These are phyloP conservation scores for Penicillium ochrochloron DNA, from an alignment of 495 filamentous ascomycete genomes.

Conservation along the genomic window DNA sequence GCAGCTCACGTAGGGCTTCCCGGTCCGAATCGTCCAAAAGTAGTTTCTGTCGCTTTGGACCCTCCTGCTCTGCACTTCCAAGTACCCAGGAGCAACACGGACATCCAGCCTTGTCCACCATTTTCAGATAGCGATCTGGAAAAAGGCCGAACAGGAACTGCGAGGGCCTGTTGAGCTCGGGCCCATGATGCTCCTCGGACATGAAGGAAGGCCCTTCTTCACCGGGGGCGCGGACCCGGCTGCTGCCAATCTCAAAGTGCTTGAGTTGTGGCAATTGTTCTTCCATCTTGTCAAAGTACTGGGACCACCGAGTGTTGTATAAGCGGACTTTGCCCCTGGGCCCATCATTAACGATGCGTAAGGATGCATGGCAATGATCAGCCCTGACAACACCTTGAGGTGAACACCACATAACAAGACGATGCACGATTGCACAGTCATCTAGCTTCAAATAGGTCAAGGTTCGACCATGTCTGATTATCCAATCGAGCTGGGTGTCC, in stretches of 20 bases:
- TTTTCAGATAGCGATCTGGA: neutral
- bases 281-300: neutral
- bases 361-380: neutral
- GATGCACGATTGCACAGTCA: neutral
- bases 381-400: neutral
- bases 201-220: neutral
- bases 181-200: neutral
- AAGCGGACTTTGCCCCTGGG: neutral
- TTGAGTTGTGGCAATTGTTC: neutral
- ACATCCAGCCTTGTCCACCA: neutral
- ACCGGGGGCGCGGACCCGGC: neutral
- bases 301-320: constrained; percentile 4
- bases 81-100: neutral
- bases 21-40: neutral
- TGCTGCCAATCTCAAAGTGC: constrained; percentile 5
- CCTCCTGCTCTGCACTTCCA: neutral
- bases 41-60: neutral
- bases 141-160: constrained; percentile 5
- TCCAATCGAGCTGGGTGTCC: neutral
- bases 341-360: neutral
- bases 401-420: neutral
- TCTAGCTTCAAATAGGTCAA: neutral
- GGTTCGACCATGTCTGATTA: neutral
- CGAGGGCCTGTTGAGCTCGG: neutral
- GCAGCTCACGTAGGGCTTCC: neutral